Conservation (phyloP, 2,329 filamentous ascomycete species). For the Malbranchea cinnamomea region DNA sequence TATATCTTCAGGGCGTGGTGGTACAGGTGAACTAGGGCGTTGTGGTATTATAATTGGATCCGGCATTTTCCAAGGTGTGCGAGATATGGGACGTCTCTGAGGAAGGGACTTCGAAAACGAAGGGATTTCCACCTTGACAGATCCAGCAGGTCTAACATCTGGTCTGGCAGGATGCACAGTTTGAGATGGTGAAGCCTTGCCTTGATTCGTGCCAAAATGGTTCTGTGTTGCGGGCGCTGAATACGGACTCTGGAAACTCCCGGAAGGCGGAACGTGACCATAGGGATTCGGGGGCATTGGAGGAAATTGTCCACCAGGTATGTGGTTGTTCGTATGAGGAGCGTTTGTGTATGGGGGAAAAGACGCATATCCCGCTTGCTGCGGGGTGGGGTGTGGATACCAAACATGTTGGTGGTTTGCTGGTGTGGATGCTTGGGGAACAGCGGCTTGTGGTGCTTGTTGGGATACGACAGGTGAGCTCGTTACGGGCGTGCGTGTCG, state of each 20-base stretch:
- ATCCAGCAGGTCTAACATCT: too few species aligned
- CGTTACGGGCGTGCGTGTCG: too few species aligned
- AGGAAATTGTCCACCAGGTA: slow-evolving; percentile 5
- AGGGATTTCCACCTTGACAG: too few species aligned
- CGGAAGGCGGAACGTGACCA: slow-evolving; percentile 4
- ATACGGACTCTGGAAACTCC: slow-evolving; percentile 4
- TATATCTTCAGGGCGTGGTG: slow-evolving; percentile 28
- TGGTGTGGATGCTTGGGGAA: neutral
- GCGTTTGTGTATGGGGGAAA: slow-evolving; percentile 12
- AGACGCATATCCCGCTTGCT: slow-evolving; percentile 17
- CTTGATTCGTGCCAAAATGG: too few species aligned
- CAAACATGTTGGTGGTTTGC: slow-evolving; percentile 22
- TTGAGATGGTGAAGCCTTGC: neutral
- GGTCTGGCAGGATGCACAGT: neutral
- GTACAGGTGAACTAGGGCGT: slow-evolving; percentile 25
- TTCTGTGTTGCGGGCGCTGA: too few species aligned
- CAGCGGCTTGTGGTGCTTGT: slow-evolving; percentile 6
- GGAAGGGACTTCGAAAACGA: neutral
- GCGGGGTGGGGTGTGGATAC: slow-evolving; percentile 19
- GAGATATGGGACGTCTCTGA: slow-evolving; percentile 16
- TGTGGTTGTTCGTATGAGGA: slow-evolving; percentile 6
- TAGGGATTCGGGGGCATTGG: slow-evolving; percentile 7
- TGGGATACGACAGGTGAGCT: too few species aligned
- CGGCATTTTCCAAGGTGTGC: slow-evolving; percentile 30
- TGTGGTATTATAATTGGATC: slow-evolving; percentile 17